These are phyloP conservation scores for Lasiodiplodia gonubiensis DNA, from an alignment of 2,329 filamentous ascomycete species.

Conservation along the genomic window DNA sequence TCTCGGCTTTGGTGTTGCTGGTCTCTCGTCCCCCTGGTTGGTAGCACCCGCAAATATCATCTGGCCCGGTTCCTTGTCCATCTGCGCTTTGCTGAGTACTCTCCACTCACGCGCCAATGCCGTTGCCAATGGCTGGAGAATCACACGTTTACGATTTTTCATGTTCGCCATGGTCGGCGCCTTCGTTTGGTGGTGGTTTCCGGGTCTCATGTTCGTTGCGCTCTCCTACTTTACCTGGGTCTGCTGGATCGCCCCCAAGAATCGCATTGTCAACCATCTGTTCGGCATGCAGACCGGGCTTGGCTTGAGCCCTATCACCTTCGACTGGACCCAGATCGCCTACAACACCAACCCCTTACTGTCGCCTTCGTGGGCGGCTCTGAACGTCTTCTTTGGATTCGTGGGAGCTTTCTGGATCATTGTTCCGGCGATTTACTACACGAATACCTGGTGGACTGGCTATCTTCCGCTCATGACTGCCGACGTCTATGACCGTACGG, in stretches of 20 bases:
- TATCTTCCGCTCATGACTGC: slow-evolving; percentile 24
- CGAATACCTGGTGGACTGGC: slow-evolving; percentile 60
- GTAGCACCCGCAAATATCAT: slow-evolving; percentile 39
- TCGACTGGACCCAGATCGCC: slow-evolving; percentile 38
- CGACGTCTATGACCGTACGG: slow-evolving; percentile 70
- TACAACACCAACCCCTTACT: slow-evolving; percentile 35
- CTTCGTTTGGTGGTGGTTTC: slow-evolving; percentile 39
- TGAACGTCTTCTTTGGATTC: slow-evolving; percentile 53
- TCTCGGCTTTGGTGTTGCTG: slow-evolving; percentile 37
- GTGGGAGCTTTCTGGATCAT: slow-evolving; percentile 53
- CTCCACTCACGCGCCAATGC: slow-evolving; percentile 36
- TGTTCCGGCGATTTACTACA: slow-evolving; percentile 52
- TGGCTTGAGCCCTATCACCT: slow-evolving; percentile 35
- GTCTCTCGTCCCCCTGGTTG: slow-evolving; percentile 34
- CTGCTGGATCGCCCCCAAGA: slow-evolving; percentile 38
- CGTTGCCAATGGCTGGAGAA: slow-evolving; percentile 35
- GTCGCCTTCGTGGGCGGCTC: slow-evolving; percentile 44
- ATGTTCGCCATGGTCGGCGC: slow-evolving; percentile 33
- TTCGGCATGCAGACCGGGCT: slow-evolving; percentile 38
- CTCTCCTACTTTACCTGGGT: slow-evolving; percentile 37
- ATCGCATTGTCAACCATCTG: slow-evolving; percentile 38
- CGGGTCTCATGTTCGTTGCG: slow-evolving; percentile 34
- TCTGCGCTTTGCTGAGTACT: slow-evolving; percentile 35
- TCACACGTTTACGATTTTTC: slow-evolving; percentile 38
- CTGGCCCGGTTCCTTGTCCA: slow-evolving; percentile 36